Evolutionary conservation across 179 eudicot species (phyloP).

Genomic region (Corrigiola litoralis): DNA sequence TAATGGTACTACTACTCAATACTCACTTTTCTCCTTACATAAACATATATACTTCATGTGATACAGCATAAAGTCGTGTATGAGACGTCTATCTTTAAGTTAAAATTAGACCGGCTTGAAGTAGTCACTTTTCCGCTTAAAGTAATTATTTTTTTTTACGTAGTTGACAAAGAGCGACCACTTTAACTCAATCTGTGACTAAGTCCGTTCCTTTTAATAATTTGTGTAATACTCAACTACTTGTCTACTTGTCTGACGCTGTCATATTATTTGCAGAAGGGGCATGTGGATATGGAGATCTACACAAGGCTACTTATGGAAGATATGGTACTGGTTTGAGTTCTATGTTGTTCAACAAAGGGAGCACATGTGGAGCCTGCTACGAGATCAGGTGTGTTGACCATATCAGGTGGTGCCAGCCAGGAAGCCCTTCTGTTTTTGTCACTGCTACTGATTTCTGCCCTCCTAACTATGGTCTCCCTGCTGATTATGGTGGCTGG

Average conservation of each 20-base stretch:
- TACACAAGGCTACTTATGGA: constrained; percentile 46
- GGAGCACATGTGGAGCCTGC: constrained; percentile 64
- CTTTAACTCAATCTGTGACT: too few species aligned
- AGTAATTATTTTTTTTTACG: too few species aligned
- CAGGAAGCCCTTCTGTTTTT: constrained; percentile 51
- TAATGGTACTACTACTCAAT: constrained; percentile 28
- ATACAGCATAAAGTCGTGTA: too few species aligned
- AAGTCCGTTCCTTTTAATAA: too few species aligned
- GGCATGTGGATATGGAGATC: constrained; percentile 68
- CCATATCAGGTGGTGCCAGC: constrained; percentile 51
- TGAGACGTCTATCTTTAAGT: too few species aligned
- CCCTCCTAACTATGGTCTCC: constrained; percentile 54
- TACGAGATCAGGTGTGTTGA: constrained; percentile 59
- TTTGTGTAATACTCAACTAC: background rate
- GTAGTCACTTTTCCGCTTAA: too few species aligned
- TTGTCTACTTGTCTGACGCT: too few species aligned
- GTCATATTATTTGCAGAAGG: constrained; percentile 44
- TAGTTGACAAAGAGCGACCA: too few species aligned
- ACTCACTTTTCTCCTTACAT: background rate
- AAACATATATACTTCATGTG: background rate
- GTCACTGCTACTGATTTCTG: constrained; percentile 69
- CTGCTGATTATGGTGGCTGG: constrained; percentile 70
- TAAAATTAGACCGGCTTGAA: too few species aligned
- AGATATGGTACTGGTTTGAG: constrained; percentile 55
- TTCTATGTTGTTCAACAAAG: constrained; percentile 46